Evolutionary conservation across 192 early-diverging fungal genomes (phyloP).

Genomic region (Piromyces finnis): DNA sequence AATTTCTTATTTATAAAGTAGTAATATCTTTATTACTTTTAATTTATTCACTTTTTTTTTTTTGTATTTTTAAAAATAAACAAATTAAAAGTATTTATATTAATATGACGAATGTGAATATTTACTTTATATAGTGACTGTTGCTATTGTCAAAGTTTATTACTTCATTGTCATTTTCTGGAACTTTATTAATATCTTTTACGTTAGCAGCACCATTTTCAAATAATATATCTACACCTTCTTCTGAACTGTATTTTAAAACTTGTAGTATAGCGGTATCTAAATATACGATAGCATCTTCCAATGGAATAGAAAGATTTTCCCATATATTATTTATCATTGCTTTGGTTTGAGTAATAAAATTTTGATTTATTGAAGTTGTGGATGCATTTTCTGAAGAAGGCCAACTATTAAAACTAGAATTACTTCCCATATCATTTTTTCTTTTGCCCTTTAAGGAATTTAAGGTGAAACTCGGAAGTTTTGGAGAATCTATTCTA

Average conservation of each 20-base stretch:
- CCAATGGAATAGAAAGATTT: not conserved
- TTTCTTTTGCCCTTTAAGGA: not conserved
- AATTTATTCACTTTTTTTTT: too few relatives aligned
- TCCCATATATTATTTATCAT: not conserved
- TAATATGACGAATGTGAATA: too few relatives aligned
- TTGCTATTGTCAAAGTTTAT: not conserved
- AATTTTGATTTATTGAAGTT: not conserved
- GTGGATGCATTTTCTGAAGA: not conserved
- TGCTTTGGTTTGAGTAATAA: not conserved
- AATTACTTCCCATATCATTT: not conserved
- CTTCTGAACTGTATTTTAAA: not conserved
- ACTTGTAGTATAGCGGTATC: not conserved
- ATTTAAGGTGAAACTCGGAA: not conserved
- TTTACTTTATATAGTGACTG: not conserved
- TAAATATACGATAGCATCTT: not conserved
- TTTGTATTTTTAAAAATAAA: too few relatives aligned
- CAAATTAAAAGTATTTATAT: too few relatives aligned
- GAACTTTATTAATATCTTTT: not conserved
- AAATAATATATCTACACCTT: not conserved
- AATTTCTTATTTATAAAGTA: too few relatives aligned
- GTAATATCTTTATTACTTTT: too few relatives aligned
- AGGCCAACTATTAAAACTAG: not conserved
- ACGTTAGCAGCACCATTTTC: not conserved
- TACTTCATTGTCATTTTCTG: not conserved
- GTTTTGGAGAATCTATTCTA: not conserved